These are phyloP conservation scores for Dicorynia guianensis DNA, from an alignment of 306 rosid genomes.

Conservation along the genomic window DNA sequence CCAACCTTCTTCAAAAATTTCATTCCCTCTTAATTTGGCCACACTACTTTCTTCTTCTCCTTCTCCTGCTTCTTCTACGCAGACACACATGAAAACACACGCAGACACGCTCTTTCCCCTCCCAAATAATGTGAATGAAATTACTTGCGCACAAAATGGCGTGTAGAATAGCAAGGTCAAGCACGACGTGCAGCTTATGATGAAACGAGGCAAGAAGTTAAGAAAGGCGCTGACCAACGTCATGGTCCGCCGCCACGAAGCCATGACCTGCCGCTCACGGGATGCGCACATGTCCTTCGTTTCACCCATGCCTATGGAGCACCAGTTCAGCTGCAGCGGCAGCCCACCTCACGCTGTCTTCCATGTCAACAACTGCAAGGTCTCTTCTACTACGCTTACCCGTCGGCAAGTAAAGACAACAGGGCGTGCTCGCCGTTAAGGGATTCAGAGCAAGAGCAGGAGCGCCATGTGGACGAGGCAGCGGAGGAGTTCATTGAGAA, in stretches of 20 bases:
- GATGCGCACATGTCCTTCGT: constrained; percentile 43
- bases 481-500: constrained; percentile 87
- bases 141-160: constrained; percentile 54
- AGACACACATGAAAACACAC: constrained; percentile 31
- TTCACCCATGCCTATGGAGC: constrained; percentile 42
- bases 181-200: constrained; percentile 40
- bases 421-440: constrained; percentile 11
- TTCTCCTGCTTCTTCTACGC: neutral
- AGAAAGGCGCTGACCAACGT: constrained; percentile 51
- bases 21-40: constrained; percentile 17
- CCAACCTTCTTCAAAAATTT: constrained; percentile 34
- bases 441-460: constrained; percentile 14
- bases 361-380: constrained; percentile 21
- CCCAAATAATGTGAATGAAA: constrained; percentile 32
- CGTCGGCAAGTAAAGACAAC: constrained; percentile 34
- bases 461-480: constrained; percentile 69
- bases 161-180: constrained; percentile 43
- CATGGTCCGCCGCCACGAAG: constrained; percentile 47
- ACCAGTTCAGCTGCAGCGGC: constrained; percentile 59
- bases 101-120: constrained; percentile 21
- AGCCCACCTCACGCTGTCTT: constrained; percentile 44
- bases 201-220: constrained; percentile 49
- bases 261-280: constrained; percentile 53
- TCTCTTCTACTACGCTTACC: constrained; percentile 30
- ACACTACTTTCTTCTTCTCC: neutral